Conservation (phyloP, 1,284 basidiomycete genomes). For the Moesziomyces sp. region DNA sequence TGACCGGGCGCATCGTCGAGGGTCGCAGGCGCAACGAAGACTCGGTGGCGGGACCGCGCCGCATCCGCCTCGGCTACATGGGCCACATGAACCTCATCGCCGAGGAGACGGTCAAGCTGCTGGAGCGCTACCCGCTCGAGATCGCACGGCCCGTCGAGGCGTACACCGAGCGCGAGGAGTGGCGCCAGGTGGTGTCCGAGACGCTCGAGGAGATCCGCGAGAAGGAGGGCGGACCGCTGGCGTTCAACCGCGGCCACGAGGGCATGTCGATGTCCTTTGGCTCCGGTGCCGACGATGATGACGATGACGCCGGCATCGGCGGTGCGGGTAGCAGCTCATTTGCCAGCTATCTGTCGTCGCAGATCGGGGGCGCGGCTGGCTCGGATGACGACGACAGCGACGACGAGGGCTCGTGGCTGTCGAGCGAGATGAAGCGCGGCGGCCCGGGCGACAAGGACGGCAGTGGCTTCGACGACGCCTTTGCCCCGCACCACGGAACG, state of each 20-base stretch:
- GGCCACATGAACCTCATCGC: constrained; percentile 93
- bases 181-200: constrained; percentile 62
- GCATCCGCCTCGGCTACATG: constrained; percentile 80
- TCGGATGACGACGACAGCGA: constrained; percentile 62
- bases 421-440: constrained; percentile 47
- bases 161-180: constrained; percentile 57
- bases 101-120: constrained; percentile 84
- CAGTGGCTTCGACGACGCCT: constrained; percentile 55
- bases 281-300: constrained; percentile 40
- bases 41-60: constrained; percentile 54
- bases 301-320: constrained; percentile 39
- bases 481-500: constrained; percentile 23
- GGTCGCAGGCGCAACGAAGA: constrained; percentile 60
- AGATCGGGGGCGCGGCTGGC: constrained; percentile 57
- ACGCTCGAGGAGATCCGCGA: constrained; percentile 62
- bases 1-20: constrained; percentile 61
- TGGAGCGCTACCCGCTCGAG: constrained; percentile 80
- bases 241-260: constrained; percentile 59
- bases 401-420: constrained; percentile 59
- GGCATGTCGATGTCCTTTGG: constrained; percentile 51
- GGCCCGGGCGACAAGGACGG: constrained; percentile 14
- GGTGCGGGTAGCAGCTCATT: constrained; percentile 55
- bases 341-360: constrained; percentile 66
- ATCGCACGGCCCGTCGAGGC: constrained; percentile 41
- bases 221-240: constrained; percentile 63